Evolutionary conservation across 106 monocot species (phyloP).

Genomic region (Apostasia shenzhenica): DNA sequence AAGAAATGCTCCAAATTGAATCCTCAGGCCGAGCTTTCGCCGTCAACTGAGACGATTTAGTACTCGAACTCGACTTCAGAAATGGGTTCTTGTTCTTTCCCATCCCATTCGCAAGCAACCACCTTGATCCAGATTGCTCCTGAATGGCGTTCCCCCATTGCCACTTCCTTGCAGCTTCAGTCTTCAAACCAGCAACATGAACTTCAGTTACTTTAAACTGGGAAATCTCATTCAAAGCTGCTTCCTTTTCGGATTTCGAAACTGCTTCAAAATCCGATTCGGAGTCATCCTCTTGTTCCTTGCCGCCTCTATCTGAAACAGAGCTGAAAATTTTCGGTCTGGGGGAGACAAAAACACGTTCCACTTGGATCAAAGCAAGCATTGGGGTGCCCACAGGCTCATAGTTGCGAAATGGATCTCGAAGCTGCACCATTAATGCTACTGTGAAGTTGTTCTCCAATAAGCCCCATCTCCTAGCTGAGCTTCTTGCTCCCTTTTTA

Average conservation of each 20-base stretch:
- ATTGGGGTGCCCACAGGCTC: constrained; percentile 95
- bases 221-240: constrained; percentile 42
- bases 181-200: constrained; percentile 87
- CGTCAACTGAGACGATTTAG: constrained; percentile 31
- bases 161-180: constrained; percentile 61
- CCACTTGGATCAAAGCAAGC: constrained; percentile 95
- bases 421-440: constrained; percentile 94
- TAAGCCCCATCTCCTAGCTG: constrained; percentile 81
- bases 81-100: constrained; percentile 80
- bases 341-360: constrained; percentile 82
- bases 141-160: constrained; percentile 61
- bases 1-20: constrained; percentile 95
- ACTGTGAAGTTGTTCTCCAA: constrained; percentile 94
- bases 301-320: constrained; percentile 52
- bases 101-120: constrained; percentile 96
- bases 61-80: constrained; percentile 62
- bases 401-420: constrained; percentile 87
- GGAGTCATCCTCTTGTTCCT: constrained; percentile 41
- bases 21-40: constrained; percentile 56
- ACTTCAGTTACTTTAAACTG: constrained; percentile 87
- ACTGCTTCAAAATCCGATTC: constrained; percentile 25
- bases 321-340: constrained; percentile 73
- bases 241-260: constrained; percentile 28
- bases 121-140: constrained; percentile 80
- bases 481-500: constrained; percentile 46